Evolutionary conservation across 1,284 basidiomycete genomes (phyloP), one percentile per base, ranked within the genome.

Genomic region (Ustilago sp.): DNA sequence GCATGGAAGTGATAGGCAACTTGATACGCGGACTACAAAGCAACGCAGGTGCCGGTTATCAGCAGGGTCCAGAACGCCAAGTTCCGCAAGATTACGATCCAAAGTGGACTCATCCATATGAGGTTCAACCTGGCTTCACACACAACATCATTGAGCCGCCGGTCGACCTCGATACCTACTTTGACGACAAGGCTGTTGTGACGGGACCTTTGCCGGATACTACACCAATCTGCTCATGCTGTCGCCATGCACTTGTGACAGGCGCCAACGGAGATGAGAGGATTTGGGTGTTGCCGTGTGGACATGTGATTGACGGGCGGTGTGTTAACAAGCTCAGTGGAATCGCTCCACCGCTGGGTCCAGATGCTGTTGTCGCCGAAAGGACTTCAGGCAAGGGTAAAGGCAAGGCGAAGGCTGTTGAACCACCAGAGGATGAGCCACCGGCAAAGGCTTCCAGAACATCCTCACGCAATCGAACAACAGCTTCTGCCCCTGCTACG

Each of bases 221-320:
- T 8, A 83, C 80, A 6, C 80, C 80, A 7, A 83, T 84, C 59
- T 84, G 83, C 51, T 66, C 81, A 7, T 51, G 74, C 19, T 84
- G 83, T 43, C 69, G 68, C 2, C 67, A 73, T 17, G 81, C 81
- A 2, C 63, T 84, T 4, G 66, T 81, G 13, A 75, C 80, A 1
- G 74, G 80, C 12, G 83, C 77, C 1, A 62, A 56, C 1, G 79
- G 72, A 38, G 74, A 80, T n/a, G 39, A 69, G 38, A 68, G 80
- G 35, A 66, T 84, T 2, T 84, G 80, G 80, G 79, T 70, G 4
- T 48, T 84, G 32, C 81, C 81, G 0, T 84, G 83, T 41, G 83
- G 83, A 0, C 83, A 84, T 56, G 79, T 82, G 31, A 73, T 84
- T 12, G 83, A 84, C 41, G 83, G 83, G 2, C 68, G 74, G 5